A percentile compares a stretch with the other conserved stretches of the same genome.
Conservation (phyloP, 164 flowering plant genomes). For the Paratinospora sagittata region DNA sequence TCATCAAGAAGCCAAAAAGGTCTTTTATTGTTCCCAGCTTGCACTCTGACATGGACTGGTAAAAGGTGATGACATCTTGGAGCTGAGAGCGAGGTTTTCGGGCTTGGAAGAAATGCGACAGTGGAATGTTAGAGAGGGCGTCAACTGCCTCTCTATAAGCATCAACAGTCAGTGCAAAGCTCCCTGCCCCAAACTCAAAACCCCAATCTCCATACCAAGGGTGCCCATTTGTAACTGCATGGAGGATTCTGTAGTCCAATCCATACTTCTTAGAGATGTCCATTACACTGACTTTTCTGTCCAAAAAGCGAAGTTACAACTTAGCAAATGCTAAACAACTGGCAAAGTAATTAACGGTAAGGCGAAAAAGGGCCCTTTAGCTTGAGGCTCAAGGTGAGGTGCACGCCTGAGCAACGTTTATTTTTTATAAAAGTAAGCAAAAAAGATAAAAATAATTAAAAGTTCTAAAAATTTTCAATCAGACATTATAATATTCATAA, state of each 20-base stretch:
- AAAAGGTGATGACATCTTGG: slow-evolving; percentile 45
- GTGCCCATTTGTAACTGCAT: slow-evolving; percentile 57
- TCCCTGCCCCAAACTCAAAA: slow-evolving; percentile 73
- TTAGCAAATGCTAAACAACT: too few species aligned
- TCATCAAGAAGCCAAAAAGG: slow-evolving; percentile 48
- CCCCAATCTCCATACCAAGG: slow-evolving; percentile 95
- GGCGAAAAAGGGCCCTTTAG: too few species aligned
- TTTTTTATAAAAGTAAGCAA: too few species aligned
- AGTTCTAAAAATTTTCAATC: too few species aligned
- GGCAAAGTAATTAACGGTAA: too few species aligned
- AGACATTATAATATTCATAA: too few species aligned
- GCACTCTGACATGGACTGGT: slow-evolving; percentile 50
- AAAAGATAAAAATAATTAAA: too few species aligned
- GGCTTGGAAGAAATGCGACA: slow-evolving; percentile 38
- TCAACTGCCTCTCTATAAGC: slow-evolving; percentile 48
- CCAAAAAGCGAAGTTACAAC: neutral
- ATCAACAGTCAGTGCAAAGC: slow-evolving; percentile 55
- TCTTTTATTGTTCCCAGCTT: slow-evolving; percentile 48
- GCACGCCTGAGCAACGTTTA: too few species aligned
- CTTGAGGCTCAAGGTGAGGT: too few species aligned
- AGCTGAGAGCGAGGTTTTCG: slow-evolving; percentile 38
- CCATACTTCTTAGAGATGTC: slow-evolving; percentile 84
- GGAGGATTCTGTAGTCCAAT: slow-evolving; percentile 64
- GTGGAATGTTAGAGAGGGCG: slow-evolving; percentile 40
- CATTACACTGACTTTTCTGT: slow-evolving; percentile 82